Base-by-base conservation (phyloP, 2,329 filamentous ascomycete genomes). In the Fusarium pilosicola region DNA sequence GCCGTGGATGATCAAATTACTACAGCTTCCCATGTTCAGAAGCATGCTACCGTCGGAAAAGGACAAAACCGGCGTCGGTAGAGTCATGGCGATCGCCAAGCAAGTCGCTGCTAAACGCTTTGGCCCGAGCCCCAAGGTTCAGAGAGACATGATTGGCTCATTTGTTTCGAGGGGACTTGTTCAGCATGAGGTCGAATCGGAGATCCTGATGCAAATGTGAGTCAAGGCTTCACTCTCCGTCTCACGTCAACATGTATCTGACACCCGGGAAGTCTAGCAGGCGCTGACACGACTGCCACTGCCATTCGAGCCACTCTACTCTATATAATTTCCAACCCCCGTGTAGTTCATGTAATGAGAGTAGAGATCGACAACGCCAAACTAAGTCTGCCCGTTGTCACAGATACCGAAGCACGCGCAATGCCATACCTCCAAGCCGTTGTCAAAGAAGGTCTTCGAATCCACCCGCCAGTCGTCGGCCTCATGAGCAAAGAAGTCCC, bases 141-240 rank as follows among this genome's bases (percentile, higher is more conserved):
- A 58, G 4, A 36, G 55, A 46, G 57, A 52, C 6, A 52, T 60
- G 57, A 30, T 60, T 32, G 32, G 26, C 20, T 60, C 57, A 1
- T 52, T 52, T 24, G 22, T 52, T 10, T 4, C 55, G 4, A 15
- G 39, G 10, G 55, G 55, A 7, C 7, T 58, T 0, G 41, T 46
- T 3, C 55, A 58, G 34, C 18, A 58, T 14, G 55, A 58, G 24
- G 55, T 58, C 3, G 30, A 46, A 18, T 58, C 55, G 0, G 39
- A 46, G 20, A 58, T 58, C 7, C 20, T 58, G 5, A 58, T 46
- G 55, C 55, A 58, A 18, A 58, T 58, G 30, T 58, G 34, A 22
- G 55, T 18, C 2, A 12, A 20, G 4, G 18, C 0, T 5, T 22
- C 9, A 15, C 6, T 28, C 17, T 36, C 15, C 34, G 17, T 36